phyloP scores from a whole-genome alignment of 1,284 basidiomycete genomes.

The Rhodotorula sp. region DNA sequence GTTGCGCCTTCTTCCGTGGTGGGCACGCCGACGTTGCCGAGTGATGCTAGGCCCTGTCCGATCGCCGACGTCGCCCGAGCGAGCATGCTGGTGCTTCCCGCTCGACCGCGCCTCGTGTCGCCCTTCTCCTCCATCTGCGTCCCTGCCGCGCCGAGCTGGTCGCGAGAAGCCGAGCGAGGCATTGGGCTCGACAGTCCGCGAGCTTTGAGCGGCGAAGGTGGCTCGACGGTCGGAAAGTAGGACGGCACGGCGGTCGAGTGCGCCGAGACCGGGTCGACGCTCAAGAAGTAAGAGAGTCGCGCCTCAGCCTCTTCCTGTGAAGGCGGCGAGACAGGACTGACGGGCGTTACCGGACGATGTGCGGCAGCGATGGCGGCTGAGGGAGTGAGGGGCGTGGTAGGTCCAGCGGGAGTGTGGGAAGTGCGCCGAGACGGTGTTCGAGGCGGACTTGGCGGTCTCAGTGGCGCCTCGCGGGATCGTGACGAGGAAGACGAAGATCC shows the following conservation, averaged over 20 bases:
- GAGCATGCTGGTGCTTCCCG: conserved; percentile 75
- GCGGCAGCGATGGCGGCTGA: not conserved
- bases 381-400: too few relatives aligned
- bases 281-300: conserved; percentile 23
- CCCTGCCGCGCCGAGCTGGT: not conserved
- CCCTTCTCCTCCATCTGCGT: not conserved
- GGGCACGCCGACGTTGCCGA: conserved; percentile 54
- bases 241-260: not conserved
- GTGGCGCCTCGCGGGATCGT: too few relatives aligned
- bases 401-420: too few relatives aligned
- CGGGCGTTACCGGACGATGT: not conserved
- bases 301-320: conserved; percentile 4
- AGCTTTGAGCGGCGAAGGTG: conserved; percentile 2
- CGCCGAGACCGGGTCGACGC: not conserved
- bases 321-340: not conserved
- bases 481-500: too few relatives aligned
- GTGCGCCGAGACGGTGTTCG: too few relatives aligned
- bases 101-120: conserved; percentile 54
- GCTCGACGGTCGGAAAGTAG: conserved; percentile 29
- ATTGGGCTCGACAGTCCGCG: not conserved
- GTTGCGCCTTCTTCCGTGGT: conserved; percentile 14
- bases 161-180: not conserved
- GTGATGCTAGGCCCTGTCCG: conserved; percentile 66
- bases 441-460: too few relatives aligned
- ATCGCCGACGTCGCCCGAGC: conserved; percentile 83